Conservation (phyloP, 2,329 filamentous ascomycete genomes). For the Elsinoe arachidis region DNA sequence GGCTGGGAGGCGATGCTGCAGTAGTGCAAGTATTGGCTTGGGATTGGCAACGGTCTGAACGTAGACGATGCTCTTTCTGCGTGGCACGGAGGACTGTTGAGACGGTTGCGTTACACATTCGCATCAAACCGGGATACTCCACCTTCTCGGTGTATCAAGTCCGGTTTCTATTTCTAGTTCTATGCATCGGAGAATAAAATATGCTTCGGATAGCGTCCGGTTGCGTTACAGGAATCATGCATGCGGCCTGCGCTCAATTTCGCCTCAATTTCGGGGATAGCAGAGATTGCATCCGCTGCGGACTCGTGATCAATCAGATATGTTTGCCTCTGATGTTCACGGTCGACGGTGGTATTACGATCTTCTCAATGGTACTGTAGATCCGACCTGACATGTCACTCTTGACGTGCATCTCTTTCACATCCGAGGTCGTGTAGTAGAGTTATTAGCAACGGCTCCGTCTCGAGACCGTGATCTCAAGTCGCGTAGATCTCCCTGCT, state of each 20-base stretch:
- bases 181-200: neutral
- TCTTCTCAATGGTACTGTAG: neutral
- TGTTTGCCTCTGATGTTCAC: neutral
- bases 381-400: slow-evolving; percentile 6
- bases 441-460: neutral
- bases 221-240: slow-evolving; percentile 2
- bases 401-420: neutral
- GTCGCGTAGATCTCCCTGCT: slow-evolving; percentile 2
- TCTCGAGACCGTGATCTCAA: slow-evolving; percentile 2
- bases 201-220: slow-evolving; percentile 3
- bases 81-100: neutral
- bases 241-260: neutral
- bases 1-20: neutral
- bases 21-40: neutral
- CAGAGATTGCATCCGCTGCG: neutral
- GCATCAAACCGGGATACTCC: slow-evolving; percentile 5
- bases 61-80: neutral
- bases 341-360: neutral
- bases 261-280: slow-evolving; percentile 9
- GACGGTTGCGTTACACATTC: neutral
- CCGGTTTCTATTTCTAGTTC: slow-evolving; percentile 2
- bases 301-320: neutral
- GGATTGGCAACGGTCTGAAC: slow-evolving; percentile 1
- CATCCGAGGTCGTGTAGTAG: slow-evolving; percentile 7
- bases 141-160: neutral